Conservation (phyloP, 2,329 filamentous ascomycete genomes). For the Colletotrichum lindemuthianum region DNA sequence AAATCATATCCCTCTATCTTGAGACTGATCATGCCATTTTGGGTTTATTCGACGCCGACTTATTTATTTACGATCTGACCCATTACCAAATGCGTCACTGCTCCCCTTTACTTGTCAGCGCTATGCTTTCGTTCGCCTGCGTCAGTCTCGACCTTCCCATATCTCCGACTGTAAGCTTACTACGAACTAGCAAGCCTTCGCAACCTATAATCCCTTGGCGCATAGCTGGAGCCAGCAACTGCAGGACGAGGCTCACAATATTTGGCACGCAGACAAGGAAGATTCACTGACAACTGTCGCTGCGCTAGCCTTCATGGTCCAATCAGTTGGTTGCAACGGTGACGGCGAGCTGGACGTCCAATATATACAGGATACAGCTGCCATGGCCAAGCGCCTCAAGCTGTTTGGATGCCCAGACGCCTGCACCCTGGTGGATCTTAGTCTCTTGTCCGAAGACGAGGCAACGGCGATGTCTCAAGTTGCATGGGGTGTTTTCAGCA, state of each 20-base stretch:
- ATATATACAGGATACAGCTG: constrained; percentile 28
- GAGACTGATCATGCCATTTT: constrained; percentile 52
- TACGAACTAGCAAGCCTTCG: constrained; percentile 21
- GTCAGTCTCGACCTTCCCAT: constrained; percentile 40
- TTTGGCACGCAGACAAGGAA: constrained; percentile 28
- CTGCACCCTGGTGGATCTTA: constrained; percentile 14
- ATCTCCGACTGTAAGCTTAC: not conserved
- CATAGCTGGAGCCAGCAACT: constrained; percentile 29
- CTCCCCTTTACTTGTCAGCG: constrained; percentile 48
- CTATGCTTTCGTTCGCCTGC: constrained; percentile 47
- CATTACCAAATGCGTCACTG: constrained; percentile 42
- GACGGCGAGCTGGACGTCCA: constrained; percentile 28
- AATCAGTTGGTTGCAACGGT: constrained; percentile 31
- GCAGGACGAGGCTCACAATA: constrained; percentile 24
- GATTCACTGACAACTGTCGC: constrained; percentile 23
- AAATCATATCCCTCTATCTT: constrained; percentile 48
- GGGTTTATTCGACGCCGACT: constrained; percentile 46
- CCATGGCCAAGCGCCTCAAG: constrained; percentile 28
- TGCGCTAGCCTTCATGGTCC: constrained; percentile 24
- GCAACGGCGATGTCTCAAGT: constrained; percentile 29
- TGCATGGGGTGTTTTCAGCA: constrained; percentile 49
- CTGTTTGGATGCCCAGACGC: constrained; percentile 29
- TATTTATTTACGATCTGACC: constrained; percentile 48
- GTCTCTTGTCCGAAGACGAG: constrained; percentile 7
- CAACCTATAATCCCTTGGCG: constrained; percentile 20